Evolutionary conservation across 2,329 filamentous ascomycete genomes (phyloP), one percentile per base, ranked within the genome.

Genomic region (Colletotrichum filicis): DNA sequence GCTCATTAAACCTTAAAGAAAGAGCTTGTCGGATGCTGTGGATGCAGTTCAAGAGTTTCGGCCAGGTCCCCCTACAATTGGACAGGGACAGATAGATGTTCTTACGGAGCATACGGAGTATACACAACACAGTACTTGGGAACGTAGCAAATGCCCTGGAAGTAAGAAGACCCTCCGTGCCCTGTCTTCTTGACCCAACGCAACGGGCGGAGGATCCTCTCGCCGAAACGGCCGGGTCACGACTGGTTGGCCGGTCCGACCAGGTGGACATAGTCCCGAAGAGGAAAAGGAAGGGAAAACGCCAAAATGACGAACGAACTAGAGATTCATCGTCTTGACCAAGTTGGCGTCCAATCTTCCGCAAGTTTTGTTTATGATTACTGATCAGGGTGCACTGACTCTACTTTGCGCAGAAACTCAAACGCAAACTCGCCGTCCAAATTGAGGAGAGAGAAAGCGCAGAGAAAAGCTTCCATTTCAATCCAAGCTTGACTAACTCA

Each of bases 1-100:
- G 66, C 60, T 73, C 67, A 73, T 73, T 35, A 73, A 73, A 73
- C 71, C 66, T 73, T 73, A 73, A 58, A 56, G 42, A 28, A 46
- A 32, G 26, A 28, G 37, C 30, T 11, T 57, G 32, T 61, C 59
- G 42, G 37, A 30, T 28, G 35, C 16, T 49, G 24, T 52, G 42
- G 60, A 61, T 46, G 52, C 22, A 5, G 35, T 30, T n/a, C 59
- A 53, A 24, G 14, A 19, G 19, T 24, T 12, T 63, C 28, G 30
- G 62, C 22, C 22, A 22, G 52, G 30, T n/a, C 8, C 52, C 32
- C 52, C 9, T 42, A 19, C 62, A 53, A 26, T 53, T 24, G 46
- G 22, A 57, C 53, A 14, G 24, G 52, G 24, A n/a, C 8, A 5
- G 16, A 7, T 42, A 42, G 37, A 7, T 42, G 14, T 19, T 42